Evolutionary conservation across 768 basidiomycete species (phyloP), one percentile per base, ranked within the genome.

Genomic region (Termitomyces sp.): DNA sequence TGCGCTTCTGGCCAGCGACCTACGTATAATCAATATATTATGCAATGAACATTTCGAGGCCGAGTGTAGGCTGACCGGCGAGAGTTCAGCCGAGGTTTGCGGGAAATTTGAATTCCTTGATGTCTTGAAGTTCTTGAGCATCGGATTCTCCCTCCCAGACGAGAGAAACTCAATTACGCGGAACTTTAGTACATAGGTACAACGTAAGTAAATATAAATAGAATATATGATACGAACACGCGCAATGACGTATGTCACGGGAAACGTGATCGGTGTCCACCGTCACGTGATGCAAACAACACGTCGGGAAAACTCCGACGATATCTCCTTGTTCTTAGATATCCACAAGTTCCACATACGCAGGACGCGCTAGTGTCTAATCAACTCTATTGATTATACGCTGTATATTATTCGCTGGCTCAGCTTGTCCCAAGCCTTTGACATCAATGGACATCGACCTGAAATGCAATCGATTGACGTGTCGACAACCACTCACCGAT

Each of bases 381-480:
- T n/a, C 20, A 32, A 46, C 26, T 26, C 26, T 4, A 26, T 6
- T 9, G 0, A 51, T 13, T 35, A n/a, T n/a, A 28, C 44, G n/a
- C 7, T 24, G 3, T 9, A 18, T 18, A 26, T 9, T 5, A 28
- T 1, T 26, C 22, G 9, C n/a, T 32, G 36, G 5, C 16, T 33
- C n/a, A 35, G n/a, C n/a, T 20, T 24, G 18, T 22, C 35, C 3
- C 24, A 30, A 53, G 16, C 26, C 36, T 13, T 28, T 24, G 24
- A 32, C 38, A 24, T 28, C 12, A 28, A 91, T 92, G 89, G 89
- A 92, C 69, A 79, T 80, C 32, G 88, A 90, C 50, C 72, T 91
- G 49, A 87, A 83, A 64, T 92, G 90, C 66, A 92, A 92, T 69
- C 80, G 85, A n/a, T 76, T 91, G 57, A 87, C 82, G 18, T 92